Conservation (phyloP, 768 basidiomycete species). For the Termitomyces sp. region DNA sequence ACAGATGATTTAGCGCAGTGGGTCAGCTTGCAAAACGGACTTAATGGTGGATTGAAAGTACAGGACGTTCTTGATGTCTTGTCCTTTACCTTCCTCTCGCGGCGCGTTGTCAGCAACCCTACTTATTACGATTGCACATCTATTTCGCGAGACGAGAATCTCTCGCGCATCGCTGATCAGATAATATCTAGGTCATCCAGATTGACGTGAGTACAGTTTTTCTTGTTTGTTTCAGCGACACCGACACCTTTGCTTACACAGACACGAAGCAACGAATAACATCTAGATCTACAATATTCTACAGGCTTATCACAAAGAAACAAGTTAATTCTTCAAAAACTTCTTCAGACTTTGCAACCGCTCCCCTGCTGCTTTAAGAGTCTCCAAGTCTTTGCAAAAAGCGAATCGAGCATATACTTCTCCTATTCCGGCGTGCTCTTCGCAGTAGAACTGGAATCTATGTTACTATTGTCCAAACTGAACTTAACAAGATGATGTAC, state of each 20-base stretch:
- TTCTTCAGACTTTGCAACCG: conserved; percentile 72
- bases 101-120: conserved; percentile 72
- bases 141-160: conserved; percentile 40
- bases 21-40: conserved; percentile 35
- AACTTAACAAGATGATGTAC: conserved; percentile 35
- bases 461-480: conserved; percentile 2
- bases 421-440: conserved; percentile 80
- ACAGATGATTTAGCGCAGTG: conserved; percentile 41
- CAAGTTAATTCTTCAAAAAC: conserved; percentile 33
- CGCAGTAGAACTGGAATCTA: conserved; percentile 75
- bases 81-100: conserved; percentile 76
- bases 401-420: conserved; percentile 87
- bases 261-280: background rate
- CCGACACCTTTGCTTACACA: background rate
- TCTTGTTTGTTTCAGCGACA: background rate
- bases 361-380: conserved; percentile 75
- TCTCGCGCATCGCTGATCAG: conserved; percentile 72
- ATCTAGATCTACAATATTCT: conserved; percentile 2
- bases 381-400: conserved; percentile 93
- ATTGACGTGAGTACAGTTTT: background rate
- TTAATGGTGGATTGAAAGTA: conserved; percentile 38
- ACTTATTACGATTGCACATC: conserved; percentile 68
- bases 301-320: conserved; percentile 3
- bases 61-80: conserved; percentile 74
- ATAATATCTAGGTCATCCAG: conserved; percentile 22